Evolutionary conservation across 345 rosid genomes (phyloP).

Genomic region (Gossypium raimondii): DNA sequence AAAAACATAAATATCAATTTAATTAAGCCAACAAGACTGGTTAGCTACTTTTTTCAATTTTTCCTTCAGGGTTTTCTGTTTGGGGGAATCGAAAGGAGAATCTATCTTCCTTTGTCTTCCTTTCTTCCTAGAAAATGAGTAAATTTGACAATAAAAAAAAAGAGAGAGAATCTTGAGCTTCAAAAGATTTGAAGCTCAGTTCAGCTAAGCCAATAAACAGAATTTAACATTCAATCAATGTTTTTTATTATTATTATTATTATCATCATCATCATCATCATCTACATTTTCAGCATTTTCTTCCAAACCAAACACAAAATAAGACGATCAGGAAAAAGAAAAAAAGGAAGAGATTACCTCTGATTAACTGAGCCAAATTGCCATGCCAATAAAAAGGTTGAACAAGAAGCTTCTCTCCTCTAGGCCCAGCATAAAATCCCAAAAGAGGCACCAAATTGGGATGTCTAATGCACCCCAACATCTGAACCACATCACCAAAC

Average conservation of each 20-base stretch:
- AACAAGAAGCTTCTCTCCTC: constrained; percentile 93
- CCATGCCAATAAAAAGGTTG: constrained; percentile 64
- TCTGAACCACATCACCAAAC: constrained; percentile 43
- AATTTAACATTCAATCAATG: not conserved
- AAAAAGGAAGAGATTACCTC: constrained; percentile 36
- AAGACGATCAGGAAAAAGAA: not conserved
- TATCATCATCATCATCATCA: too few relatives aligned
- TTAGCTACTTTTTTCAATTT: not conserved
- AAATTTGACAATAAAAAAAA: not conserved
- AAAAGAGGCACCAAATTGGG: constrained; percentile 80
- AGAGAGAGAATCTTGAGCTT: not conserved
- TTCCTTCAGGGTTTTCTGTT: not conserved
- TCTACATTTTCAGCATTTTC: not conserved
- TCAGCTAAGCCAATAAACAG: not conserved
- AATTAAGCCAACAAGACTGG: not conserved
- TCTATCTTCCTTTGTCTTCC: not conserved
- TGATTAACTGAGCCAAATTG: constrained; percentile 64
- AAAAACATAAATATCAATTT: not conserved
- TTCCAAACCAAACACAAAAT: constrained; percentile 9
- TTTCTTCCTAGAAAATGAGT: not conserved
- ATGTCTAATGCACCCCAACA: constrained; percentile 60
- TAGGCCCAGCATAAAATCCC: constrained; percentile 80
- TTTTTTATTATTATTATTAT: too few relatives aligned
- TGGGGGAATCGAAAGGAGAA: not conserved
- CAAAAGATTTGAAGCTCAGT: not conserved